phyloP scores from a whole-genome alignment of 2,329 filamentous ascomycete genomes.

The Ophiocordyceps robertsii region DNA sequence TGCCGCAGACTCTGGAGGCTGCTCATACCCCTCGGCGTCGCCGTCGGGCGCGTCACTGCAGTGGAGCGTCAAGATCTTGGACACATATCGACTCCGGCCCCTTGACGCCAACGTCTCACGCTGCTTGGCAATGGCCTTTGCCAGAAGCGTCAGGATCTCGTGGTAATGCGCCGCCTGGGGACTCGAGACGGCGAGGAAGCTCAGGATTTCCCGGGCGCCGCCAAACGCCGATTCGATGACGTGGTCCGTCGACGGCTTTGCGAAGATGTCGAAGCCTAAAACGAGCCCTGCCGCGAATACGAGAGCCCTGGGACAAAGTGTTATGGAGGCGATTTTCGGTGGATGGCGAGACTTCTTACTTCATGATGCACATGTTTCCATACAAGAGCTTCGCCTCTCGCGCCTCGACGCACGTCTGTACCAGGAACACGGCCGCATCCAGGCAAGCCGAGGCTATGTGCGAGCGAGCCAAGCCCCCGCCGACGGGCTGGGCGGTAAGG shows the following conservation, averaged over 20 bases:
- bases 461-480: conserved; percentile 12
- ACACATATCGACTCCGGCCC: conserved; percentile 14
- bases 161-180: conserved; percentile 44
- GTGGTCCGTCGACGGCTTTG: conserved; percentile 27
- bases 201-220: conserved; percentile 34
- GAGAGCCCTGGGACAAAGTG: conserved; percentile 26
- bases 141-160: conserved; percentile 36
- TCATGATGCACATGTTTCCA: conserved; percentile 45
- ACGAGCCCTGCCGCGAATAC: conserved; percentile 44
- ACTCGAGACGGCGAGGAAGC: conserved; percentile 31
- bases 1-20: neutral
- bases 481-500: conserved; percentile 23
- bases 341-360: conserved; percentile 24
- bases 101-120: conserved; percentile 12
- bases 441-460: conserved; percentile 38
- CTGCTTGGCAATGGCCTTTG: conserved; percentile 28
- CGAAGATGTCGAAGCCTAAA: conserved; percentile 42
- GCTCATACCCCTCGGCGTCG: neutral
- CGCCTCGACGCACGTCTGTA: conserved; percentile 38
- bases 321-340: no score
- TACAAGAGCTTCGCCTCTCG: conserved; percentile 28
- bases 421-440: conserved; percentile 40
- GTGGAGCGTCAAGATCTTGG: conserved; percentile 11
- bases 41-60: neutral
- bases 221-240: conserved; percentile 35